These are phyloP conservation scores for Tetrahymena borealis DNA, from an alignment of 73 alveolate genomes.

Conservation along the genomic window DNA sequence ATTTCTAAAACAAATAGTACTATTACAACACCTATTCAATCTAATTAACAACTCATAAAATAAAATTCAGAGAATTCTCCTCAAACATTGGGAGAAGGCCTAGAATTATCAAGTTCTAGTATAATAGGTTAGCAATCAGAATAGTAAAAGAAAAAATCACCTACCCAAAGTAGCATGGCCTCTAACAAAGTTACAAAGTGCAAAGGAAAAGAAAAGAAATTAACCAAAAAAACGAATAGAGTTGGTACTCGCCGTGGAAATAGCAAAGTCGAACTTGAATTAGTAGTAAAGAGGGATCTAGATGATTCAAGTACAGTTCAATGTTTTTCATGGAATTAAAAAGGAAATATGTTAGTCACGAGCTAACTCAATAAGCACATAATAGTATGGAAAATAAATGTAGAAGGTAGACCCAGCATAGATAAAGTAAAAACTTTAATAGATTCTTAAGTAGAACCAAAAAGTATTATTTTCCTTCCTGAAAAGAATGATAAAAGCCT, in stretches of 20 bases:
- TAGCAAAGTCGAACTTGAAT: neutral
- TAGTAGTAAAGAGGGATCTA: neutral
- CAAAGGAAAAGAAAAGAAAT: neutral
- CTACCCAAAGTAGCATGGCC: neutral
- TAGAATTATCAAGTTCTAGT: neutral
- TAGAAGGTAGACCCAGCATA: neutral
- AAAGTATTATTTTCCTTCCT: neutral
- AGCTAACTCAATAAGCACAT: neutral
- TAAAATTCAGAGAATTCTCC: neutral
- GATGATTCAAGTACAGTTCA: neutral
- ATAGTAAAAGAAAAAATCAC: neutral
- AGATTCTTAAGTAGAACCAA: neutral
- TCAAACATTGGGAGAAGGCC: neutral
- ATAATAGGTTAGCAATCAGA: neutral
- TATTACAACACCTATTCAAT: neutral
- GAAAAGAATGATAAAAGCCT: neutral
- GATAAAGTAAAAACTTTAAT: neutral
- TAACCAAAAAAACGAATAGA: neutral
- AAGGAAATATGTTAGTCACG: neutral
- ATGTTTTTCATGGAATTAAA: neutral
- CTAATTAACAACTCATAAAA: neutral
- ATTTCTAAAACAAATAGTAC: neutral
- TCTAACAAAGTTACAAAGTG: neutral
- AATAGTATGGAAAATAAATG: neutral
- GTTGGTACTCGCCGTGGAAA: too few relatives aligned